Evolutionary conservation across 176 grass and related monocot species (phyloP).

Genomic region (Eleusine indica): DNA sequence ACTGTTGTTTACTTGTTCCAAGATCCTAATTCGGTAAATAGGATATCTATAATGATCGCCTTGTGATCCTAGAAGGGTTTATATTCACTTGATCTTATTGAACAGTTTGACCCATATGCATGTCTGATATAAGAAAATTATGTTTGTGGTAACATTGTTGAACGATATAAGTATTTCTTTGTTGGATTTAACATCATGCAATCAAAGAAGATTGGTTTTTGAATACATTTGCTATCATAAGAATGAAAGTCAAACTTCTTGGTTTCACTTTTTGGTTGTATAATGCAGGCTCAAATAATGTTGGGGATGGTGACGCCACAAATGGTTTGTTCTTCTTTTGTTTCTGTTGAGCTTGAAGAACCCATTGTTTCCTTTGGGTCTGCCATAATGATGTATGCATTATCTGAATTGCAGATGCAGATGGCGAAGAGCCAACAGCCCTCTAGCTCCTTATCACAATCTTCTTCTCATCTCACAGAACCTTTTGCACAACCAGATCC

Average conservation of each 20-base stretch:
- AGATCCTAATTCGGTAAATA: slow-evolving; percentile 10
- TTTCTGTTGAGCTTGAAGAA: slow-evolving; percentile 18
- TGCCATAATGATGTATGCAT: slow-evolving; percentile 33
- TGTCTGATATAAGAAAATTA: background rate
- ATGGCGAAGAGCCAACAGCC: slow-evolving; percentile 69
- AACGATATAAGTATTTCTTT: slow-evolving; percentile 5
- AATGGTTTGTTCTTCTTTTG: slow-evolving; percentile 56
- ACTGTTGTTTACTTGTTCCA: background rate
- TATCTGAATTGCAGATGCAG: slow-evolving; percentile 77
- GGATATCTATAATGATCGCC: slow-evolving; percentile 1
- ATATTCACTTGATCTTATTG: slow-evolving; percentile 12
- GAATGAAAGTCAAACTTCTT: slow-evolving; percentile 16
- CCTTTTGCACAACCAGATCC: slow-evolving; percentile 57
- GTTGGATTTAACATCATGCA: slow-evolving; percentile 11
- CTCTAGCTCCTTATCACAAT: slow-evolving; percentile 48
- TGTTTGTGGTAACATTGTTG: background rate
- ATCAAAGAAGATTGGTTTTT: slow-evolving; percentile 24
- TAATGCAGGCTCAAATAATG: slow-evolving; percentile 88
- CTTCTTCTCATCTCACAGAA: slow-evolving; percentile 56
- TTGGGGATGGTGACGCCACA: slow-evolving; percentile 85
- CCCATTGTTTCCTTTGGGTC: slow-evolving; percentile 19
- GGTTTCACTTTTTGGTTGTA: slow-evolving; percentile 26
- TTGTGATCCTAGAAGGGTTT: background rate
- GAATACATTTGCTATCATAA: background rate
- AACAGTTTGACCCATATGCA: slow-evolving; percentile 23